phyloP scores from a whole-genome alignment of 805 yeast species.

The Debaryomyces prosopidis region DNA sequence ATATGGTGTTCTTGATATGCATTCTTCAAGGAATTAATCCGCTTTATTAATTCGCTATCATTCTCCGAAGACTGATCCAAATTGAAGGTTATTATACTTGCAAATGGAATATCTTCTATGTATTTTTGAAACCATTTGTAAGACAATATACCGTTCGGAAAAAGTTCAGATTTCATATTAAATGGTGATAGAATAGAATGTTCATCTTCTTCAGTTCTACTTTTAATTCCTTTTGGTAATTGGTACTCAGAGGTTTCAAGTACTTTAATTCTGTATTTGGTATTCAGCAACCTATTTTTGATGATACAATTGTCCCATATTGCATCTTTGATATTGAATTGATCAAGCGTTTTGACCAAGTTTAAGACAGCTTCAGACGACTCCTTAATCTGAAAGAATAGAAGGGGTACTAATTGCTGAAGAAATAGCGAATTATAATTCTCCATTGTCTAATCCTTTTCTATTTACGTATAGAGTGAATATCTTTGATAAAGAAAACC shows the following conservation, averaged over 20 bases:
- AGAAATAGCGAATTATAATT: slow-evolving; percentile 24
- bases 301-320: slow-evolving; percentile 42
- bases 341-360: slow-evolving; percentile 11
- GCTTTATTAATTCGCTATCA: slow-evolving; percentile 13
- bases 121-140: slow-evolving; percentile 39
- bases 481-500: too few species aligned
- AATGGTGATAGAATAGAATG: slow-evolving; percentile 41
- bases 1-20: slow-evolving; percentile 10
- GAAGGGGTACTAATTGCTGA: slow-evolving; percentile 38
- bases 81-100: slow-evolving; percentile 19
- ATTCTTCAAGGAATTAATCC: slow-evolving; percentile 15
- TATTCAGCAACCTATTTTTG: slow-evolving; percentile 33
- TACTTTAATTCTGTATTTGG: slow-evolving; percentile 28
- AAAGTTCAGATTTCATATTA: slow-evolving; percentile 26
- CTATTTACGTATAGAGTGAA: neutral
- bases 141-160: slow-evolving; percentile 32
- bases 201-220: slow-evolving; percentile 4
- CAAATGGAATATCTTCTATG: slow-evolving; percentile 30
- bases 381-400: slow-evolving; percentile 14
- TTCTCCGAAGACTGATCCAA: slow-evolving; percentile 15
- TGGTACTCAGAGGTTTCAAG: slow-evolving; percentile 3
- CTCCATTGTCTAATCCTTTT: slow-evolving; percentile 25
- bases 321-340: slow-evolving; percentile 17
- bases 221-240: neutral
- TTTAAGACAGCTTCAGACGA: slow-evolving; percentile 6